Evolutionary conservation across 2,329 filamentous ascomycete species (phyloP).

Genomic region (Calonectria naviculata): DNA sequence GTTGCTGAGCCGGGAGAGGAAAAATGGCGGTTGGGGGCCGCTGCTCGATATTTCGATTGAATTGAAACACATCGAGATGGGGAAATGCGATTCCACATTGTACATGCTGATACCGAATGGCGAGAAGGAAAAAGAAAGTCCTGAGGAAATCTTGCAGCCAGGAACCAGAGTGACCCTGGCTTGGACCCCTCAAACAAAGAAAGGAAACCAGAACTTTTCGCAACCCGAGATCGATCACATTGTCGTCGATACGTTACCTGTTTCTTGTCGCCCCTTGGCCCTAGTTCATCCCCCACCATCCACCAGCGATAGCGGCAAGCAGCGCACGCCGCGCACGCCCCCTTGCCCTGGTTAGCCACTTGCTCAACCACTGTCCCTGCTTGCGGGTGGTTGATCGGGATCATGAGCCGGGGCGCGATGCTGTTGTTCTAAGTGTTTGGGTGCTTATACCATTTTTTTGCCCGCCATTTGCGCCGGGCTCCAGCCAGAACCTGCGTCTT

Average conservation of each 20-base stretch:
- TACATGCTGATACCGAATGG: constrained; percentile 2
- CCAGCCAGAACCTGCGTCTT: not conserved
- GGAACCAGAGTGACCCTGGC: constrained; percentile 23
- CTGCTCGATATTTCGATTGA: not conserved
- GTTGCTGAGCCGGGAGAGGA: not conserved
- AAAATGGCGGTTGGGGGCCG: not conserved
- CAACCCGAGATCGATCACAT: constrained; percentile 33
- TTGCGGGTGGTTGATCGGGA: not conserved
- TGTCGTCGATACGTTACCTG: constrained; percentile 37
- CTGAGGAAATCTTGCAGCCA: constrained; percentile 24
- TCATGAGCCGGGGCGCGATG: not conserved
- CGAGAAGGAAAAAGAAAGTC: constrained; percentile 2
- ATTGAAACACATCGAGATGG: not conserved
- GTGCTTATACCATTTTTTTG: not conserved
- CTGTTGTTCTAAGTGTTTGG: not conserved
- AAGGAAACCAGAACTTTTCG: constrained; percentile 32
- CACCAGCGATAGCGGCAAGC: constrained; percentile 1
- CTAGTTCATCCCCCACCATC: constrained; percentile 34
- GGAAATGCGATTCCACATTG: not conserved
- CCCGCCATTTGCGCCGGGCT: not conserved
- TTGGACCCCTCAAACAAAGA: constrained; percentile 26
- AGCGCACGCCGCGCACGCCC: not conserved
- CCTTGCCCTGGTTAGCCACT: constrained; percentile 1
- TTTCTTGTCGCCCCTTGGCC: constrained; percentile 17
- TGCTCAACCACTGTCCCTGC: constrained; percentile 3